phyloP scores from a whole-genome alignment of 164 flowering plant species.

The Dillenia turbinata region DNA sequence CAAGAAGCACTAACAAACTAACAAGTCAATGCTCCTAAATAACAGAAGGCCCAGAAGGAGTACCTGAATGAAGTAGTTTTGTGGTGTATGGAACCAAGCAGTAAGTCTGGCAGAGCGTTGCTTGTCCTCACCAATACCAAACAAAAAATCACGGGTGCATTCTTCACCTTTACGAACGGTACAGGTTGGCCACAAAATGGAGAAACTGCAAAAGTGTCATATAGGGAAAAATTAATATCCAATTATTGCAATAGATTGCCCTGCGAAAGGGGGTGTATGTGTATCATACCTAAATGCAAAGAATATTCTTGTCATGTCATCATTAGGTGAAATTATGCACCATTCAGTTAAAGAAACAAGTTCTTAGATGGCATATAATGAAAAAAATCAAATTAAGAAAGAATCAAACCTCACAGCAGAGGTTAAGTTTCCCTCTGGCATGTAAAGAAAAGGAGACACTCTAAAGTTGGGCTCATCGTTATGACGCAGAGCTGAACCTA shows the following conservation, averaged over 20 bases:
- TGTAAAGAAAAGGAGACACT: constrained; percentile 90
- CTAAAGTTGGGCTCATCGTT: constrained; percentile 90
- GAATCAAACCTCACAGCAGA: constrained; percentile 77
- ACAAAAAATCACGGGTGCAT: constrained; percentile 91
- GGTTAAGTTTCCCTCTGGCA: constrained; percentile 82
- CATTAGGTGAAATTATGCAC: no score
- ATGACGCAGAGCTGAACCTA: constrained; percentile 94
- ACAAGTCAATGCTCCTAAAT: background rate
- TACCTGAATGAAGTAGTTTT: constrained; percentile 75
- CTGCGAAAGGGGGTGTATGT: no score
- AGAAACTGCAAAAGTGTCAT: constrained; percentile 52
- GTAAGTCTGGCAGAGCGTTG: constrained; percentile 96
- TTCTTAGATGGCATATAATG: constrained; percentile 1
- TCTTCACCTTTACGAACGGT: constrained; percentile 71
- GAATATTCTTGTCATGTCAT: no score
- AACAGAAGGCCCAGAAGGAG: background rate
- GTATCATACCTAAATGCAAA: no score
- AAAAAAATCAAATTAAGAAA: constrained; percentile 4
- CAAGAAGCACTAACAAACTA: background rate
- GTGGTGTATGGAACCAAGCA: constrained; percentile 93
- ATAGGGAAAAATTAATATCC: constrained; percentile 2
- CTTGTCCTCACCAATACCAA: constrained; percentile 91
- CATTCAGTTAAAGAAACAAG: background rate
- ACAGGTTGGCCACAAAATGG: constrained; percentile 81
- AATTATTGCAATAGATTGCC: no score